A percentile compares a stretch with the other conserved stretches of the same genome.
Conservation (phyloP, 2,329 filamentous ascomycete species). For the Trichothecium roseum region DNA sequence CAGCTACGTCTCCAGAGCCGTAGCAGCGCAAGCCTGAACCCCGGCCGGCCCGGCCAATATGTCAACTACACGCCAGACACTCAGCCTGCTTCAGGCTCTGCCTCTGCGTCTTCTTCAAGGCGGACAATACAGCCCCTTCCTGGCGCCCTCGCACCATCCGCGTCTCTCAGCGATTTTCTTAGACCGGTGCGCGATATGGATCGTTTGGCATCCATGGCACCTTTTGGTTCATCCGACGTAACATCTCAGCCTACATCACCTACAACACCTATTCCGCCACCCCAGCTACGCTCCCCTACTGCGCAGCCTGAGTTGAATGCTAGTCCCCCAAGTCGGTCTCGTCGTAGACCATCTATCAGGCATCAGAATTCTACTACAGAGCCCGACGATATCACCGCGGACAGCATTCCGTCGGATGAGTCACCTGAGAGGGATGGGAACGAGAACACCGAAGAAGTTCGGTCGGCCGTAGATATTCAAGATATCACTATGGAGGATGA, state of each 20-base stretch:
- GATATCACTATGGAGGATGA: constrained; percentile 72
- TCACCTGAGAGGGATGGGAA: constrained; percentile 69
- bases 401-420: constrained; percentile 72
- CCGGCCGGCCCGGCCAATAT: constrained; percentile 37
- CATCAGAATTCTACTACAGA: constrained; percentile 89
- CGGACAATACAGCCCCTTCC: constrained; percentile 52
- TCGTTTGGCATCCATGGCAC: constrained; percentile 72
- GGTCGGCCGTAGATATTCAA: constrained; percentile 74
- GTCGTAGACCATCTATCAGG: constrained; percentile 73
- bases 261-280: constrained; percentile 67
- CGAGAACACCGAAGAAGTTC: constrained; percentile 62
- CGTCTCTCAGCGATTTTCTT: constrained; percentile 51
- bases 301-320: constrained; percentile 42
- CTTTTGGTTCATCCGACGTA: constrained; percentile 56
- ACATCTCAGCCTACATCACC: constrained; percentile 88
- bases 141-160: constrained; percentile 47
- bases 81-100: constrained; percentile 21
- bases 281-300: constrained; percentile 45
- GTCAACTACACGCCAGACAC: constrained; percentile 35
- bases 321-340: constrained; percentile 42
- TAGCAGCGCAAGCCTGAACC: constrained; percentile 11
- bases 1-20: constrained; percentile 6
- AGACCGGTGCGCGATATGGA: constrained; percentile 75
- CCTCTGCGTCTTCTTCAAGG: constrained; percentile 37
- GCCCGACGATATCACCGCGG: constrained; percentile 74